Evolutionary conservation across 345 rosid genomes (phyloP), one percentile per base, ranked within the genome.

Genomic region (Populus euphratica): DNA sequence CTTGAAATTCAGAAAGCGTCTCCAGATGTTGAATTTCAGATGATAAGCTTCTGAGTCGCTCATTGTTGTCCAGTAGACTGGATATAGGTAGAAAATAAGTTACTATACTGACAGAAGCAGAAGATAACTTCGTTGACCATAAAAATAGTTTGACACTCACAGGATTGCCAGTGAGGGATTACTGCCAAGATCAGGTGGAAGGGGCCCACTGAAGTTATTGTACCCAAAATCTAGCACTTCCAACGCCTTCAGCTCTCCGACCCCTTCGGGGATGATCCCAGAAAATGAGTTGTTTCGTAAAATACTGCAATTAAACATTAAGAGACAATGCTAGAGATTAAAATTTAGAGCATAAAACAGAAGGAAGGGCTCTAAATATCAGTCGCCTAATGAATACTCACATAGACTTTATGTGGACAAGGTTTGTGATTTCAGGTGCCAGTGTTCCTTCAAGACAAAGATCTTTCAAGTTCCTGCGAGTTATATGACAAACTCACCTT

Each of bases 251-350:
- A 95, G 47, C 68, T 87, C 82, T 79, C 88, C 81, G 59, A 93
- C 82, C 86, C 90, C 98, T 78, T 87, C 70, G 69, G 98, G 99
- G 73, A 93, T 79, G 69, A 41, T 77, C 43, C 98, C 97, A 33
- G 76, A 78, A 76, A 95, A 91, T n/a, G 98, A 91, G 76, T 93
- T 93, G 89, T 95, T 93, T 84, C 97, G 91, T 38, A 95, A 83
- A 65, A 87, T 83, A 65, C 98, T 95, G 87, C 63, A 4, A n/a
- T 49, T 23, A 72, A 73, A 78, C 66, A 21, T 36, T 52, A 20
- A 52, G 52, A 47, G 59, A 52, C 59, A 82, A 72, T 21, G 79
- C 70, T 70, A 76, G 73, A 66, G 13, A 52, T 31, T 29, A 71
- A 38, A 70, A 21, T 38, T 18, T 31, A 21, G 11, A 8, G 9